A percentile compares a stretch with the other conserved stretches of the same genome.
phyloP scores from a whole-genome alignment of 495 filamentous ascomycete species.

The Lasiosphaeriaceae sp. region DNA sequence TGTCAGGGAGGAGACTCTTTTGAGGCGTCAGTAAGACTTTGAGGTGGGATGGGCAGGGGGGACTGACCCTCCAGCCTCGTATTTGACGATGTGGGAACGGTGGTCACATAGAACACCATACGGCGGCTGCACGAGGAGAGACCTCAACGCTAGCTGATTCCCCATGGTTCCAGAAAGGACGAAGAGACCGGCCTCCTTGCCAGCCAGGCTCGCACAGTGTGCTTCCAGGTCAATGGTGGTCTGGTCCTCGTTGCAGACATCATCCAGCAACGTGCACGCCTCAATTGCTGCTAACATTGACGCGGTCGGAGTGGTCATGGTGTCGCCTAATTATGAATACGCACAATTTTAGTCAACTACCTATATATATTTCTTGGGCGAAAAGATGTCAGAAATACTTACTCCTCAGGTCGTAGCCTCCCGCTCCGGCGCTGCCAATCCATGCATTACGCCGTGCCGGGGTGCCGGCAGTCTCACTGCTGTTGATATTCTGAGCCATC shows the following conservation, averaged over 20 bases:
- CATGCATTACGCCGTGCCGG: slow-evolving; percentile 21
- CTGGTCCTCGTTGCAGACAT: slow-evolving; percentile 79
- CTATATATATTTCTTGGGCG: too few species aligned
- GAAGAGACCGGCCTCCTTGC: slow-evolving; percentile 69
- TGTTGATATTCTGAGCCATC: too few species aligned
- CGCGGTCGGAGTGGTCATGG: slow-evolving; percentile 78
- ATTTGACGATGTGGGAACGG: slow-evolving; percentile 61
- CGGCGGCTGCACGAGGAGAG: slow-evolving; percentile 65
- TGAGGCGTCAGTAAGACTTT: slow-evolving; percentile 7
- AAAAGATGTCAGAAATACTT: slow-evolving; percentile 8
- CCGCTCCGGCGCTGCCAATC: slow-evolving; percentile 41
- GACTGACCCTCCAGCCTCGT: slow-evolving; percentile 66
- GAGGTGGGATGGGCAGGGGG: not conserved
- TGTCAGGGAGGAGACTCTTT: slow-evolving; percentile 52
- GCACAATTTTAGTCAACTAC: slow-evolving; percentile 3
- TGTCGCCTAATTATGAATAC: slow-evolving; percentile 55
- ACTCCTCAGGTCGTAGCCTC: slow-evolving; percentile 42
- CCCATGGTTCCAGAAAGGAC: slow-evolving; percentile 92
- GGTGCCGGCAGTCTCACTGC: too few species aligned
- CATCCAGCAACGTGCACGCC: slow-evolving; percentile 63
- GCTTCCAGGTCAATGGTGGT: slow-evolving; percentile 70
- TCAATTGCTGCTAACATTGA: slow-evolving; percentile 71
- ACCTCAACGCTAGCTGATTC: slow-evolving; percentile 69
- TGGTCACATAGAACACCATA: slow-evolving; percentile 67
- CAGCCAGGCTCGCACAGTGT: slow-evolving; percentile 64